A percentile compares a stretch with the other conserved stretches of the same genome.
phyloP scores from a whole-genome alignment of 2,329 filamentous ascomycete genomes.

The Botrytis fabae region DNA sequence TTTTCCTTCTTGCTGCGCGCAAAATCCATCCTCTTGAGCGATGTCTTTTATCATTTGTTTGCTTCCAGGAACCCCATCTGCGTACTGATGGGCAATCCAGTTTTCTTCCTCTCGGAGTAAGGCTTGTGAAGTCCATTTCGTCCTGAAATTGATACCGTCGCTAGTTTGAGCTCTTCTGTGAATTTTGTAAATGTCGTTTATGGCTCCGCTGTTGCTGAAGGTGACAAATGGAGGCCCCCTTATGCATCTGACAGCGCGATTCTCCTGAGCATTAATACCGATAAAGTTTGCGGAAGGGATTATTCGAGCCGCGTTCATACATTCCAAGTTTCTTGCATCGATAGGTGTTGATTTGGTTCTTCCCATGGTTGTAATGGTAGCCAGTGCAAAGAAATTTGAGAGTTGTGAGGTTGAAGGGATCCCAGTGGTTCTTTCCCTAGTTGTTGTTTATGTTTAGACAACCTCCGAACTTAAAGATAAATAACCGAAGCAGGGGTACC shows the following conservation, averaged over 20 bases:
- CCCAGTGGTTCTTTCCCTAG: not conserved
- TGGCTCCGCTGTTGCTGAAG: not conserved
- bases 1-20: not conserved
- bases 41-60: not conserved
- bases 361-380: not conserved
- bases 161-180: not conserved
- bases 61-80: not conserved
- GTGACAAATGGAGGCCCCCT: not conserved
- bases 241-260: not conserved
- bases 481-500: not conserved
- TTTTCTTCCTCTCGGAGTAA: not conserved
- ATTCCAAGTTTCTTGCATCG: not conserved
- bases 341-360: not conserved
- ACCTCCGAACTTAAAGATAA: not conserved
- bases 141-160: not conserved
- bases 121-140: constrained; percentile 6
- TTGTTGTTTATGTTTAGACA: not conserved
- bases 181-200: not conserved
- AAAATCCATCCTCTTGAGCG: not conserved
- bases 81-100: not conserved
- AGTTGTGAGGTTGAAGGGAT: not conserved
- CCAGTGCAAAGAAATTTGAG: not conserved
- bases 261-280: not conserved
- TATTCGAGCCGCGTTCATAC: not conserved
- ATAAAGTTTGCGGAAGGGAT: not conserved